Conservation (phyloP, 805 yeast genomes). For the Schizosaccharomyces octosporus region DNA sequence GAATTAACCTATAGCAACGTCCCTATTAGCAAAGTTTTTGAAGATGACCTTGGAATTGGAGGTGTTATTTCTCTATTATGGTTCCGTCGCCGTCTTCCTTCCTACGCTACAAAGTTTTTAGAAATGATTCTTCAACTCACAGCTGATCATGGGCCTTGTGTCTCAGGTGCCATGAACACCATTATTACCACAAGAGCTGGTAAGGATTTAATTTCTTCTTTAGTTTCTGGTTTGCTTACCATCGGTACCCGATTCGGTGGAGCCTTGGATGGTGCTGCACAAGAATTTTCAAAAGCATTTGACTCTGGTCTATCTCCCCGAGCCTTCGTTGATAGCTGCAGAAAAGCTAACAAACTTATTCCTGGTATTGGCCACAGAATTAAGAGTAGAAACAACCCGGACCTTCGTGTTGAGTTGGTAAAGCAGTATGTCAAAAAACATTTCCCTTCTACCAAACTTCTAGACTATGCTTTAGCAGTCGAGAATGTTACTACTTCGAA, state of each 20-base stretch:
- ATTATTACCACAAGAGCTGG: conserved; percentile 25
- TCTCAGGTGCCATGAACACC: conserved; percentile 24
- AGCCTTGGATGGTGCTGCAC: conserved; percentile 24
- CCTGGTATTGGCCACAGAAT: conserved; percentile 26
- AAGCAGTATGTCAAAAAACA: conserved; percentile 22
- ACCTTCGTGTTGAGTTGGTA: conserved; percentile 23
- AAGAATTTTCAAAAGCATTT: conserved; percentile 20
- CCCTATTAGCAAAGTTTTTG: conserved; percentile 23
- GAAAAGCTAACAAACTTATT: conserved; percentile 23
- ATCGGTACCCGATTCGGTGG: conserved; percentile 25
- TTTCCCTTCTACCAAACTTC: conserved; percentile 20
- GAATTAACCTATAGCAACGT: conserved; percentile 23
- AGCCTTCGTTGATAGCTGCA: conserved; percentile 22
- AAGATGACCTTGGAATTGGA: conserved; percentile 24
- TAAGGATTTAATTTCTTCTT: conserved; percentile 22
- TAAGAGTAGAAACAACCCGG: conserved; percentile 25
- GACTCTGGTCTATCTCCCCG: conserved; percentile 23
- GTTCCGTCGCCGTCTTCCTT: conserved; percentile 22
- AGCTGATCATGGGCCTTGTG: conserved; percentile 26
- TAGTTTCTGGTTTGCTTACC: conserved; percentile 21
- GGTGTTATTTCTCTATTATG: conserved; percentile 24
- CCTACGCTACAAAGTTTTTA: conserved; percentile 21
- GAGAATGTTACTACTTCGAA: conserved; percentile 26
- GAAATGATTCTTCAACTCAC: conserved; percentile 27
- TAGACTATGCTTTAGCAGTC: conserved; percentile 24